Conservation (phyloP, 805 yeast genomes). For the Kodamaea sagamina region DNA sequence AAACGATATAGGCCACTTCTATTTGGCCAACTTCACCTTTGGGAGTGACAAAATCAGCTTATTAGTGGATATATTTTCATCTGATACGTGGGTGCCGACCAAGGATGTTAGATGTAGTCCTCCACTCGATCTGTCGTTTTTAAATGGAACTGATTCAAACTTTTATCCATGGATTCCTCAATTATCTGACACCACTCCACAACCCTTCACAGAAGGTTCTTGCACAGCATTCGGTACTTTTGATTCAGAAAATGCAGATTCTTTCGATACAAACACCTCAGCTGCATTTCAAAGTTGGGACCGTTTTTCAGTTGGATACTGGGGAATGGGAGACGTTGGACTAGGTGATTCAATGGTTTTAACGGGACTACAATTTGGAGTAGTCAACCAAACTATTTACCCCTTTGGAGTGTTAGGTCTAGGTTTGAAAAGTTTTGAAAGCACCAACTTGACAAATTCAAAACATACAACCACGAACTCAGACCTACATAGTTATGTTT, state of each 20-base stretch:
- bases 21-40: neutral
- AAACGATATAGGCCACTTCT: neutral
- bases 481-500: conserved; percentile 13
- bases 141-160: too few relatives aligned
- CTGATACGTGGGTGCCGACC: conserved; percentile 3
- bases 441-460: neutral
- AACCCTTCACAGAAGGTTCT: neutral
- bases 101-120: neutral
- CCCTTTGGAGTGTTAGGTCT: conserved; percentile 5
- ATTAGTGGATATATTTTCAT: neutral
- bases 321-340: neutral
- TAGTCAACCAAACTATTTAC: neutral
- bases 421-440: neutral
- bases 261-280: neutral
- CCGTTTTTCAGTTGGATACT: neutral
- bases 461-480: neutral
- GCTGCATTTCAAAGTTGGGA: neutral
- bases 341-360: neutral
- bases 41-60: neutral
- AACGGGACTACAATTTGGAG: conserved; percentile 2
- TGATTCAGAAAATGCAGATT: neutral
- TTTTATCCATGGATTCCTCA: too few relatives aligned
- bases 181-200: too few relatives aligned
- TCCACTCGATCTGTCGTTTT: neutral
- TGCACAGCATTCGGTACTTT: neutral